Evolutionary conservation across 805 yeast genomes (phyloP).

Genomic region (Candida mattraensis): DNA sequence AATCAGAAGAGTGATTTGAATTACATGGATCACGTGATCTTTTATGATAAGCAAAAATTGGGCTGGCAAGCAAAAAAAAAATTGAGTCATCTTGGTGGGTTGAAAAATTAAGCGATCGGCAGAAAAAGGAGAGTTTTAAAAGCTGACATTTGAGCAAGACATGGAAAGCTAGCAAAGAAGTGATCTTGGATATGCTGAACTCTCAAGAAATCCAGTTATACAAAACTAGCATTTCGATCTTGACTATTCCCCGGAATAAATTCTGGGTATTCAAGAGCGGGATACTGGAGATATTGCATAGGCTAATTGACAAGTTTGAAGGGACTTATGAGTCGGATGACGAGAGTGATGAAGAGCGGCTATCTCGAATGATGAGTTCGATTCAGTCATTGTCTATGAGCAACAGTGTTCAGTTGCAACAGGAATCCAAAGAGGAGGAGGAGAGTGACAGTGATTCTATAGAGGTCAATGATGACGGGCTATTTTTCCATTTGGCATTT

Average conservation of each 20-base stretch:
- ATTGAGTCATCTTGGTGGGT: no score
- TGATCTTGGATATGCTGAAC: slow-evolving; percentile 16
- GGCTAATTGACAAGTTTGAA: slow-evolving; percentile 33
- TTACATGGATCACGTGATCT: no score
- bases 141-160: no score
- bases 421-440: no score
- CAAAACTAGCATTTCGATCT: slow-evolving; percentile 44
- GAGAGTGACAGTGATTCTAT: slow-evolving; percentile 6
- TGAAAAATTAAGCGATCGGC: no score
- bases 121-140: no score
- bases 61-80: no score
- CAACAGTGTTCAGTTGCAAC: slow-evolving; percentile 12
- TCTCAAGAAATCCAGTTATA: slow-evolving; percentile 44
- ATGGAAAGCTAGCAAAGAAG: no score
- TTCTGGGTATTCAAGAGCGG: slow-evolving; percentile 56
- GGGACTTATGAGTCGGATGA: slow-evolving; percentile 17
- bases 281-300: slow-evolving; percentile 45
- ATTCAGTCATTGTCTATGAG: slow-evolving; percentile 15
- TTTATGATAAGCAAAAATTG: no score
- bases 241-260: slow-evolving; percentile 52
- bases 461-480: slow-evolving; percentile 38
- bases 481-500: slow-evolving; percentile 59
- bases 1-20: no score
- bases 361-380: slow-evolving; percentile 10
- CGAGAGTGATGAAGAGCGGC: slow-evolving; percentile 6